Base-by-base conservation (phyloP, 169 alveolate species). In the Plasmodium coatneyi region DNA sequence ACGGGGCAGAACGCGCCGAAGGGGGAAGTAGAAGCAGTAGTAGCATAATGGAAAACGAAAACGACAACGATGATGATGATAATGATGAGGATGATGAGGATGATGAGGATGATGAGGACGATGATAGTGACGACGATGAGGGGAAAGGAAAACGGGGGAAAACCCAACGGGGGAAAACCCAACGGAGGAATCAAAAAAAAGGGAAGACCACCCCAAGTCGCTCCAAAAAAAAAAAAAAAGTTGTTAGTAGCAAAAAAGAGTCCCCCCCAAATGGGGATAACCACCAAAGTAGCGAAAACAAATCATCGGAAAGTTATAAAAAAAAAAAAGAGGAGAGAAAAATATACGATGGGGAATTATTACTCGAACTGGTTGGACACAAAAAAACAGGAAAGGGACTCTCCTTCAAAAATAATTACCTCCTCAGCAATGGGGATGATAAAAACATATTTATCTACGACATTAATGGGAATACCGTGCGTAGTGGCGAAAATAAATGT, bases 401-500 rank as follows among this genome's bases (percentile, higher is more conserved):
- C 6, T 84, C 46, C 60, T 84, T 84, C 46, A 71, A 28, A 74
- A 76, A 84, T 30, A 84, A 84, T 74, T 84, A 84, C 66, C 25
- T 84, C n/a, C 66, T 84, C 32, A 84, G 92, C 66, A 84, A 84
- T 49, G 92, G 92, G 10, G 92, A 84, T 49, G 92, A 84, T 74
- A 74, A 74, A 32, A 84, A 84, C 5, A 28, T 84, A 71, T 84
- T 84, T 16, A 74, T 84, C n/a, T 84, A 84, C 28, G 92, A 84
- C 60, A 84, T 84, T 46, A 84, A 84, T 39, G 70, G 89, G 28
- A 30, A 1, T 28, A 25, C 89, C 25, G 22, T 9, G 22, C 16
- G 16, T 19, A 1, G 43, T n/a, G 49, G 56, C 56, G 41, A 28
- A 19, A 32, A 74, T 41, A 84, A 36, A 28, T 25, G 43, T 46